Evolutionary conservation across 192 early-diverging fungal genomes (phyloP), one percentile per base, ranked within the genome.

Genomic region (Phycomyces blakesleeanus): DNA sequence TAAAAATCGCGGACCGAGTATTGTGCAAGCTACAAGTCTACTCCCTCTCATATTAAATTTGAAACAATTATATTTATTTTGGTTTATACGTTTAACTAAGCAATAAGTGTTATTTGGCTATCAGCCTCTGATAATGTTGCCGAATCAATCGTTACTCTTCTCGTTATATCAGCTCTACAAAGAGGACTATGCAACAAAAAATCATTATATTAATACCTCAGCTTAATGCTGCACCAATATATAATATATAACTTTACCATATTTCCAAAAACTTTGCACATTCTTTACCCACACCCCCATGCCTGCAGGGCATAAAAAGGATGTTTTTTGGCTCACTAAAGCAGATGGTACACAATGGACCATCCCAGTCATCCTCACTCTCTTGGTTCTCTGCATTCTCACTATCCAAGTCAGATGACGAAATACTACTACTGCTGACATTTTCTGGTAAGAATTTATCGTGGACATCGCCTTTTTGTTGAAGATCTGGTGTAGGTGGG

Each of bases 311-410:
- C 55, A 67, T 55, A 2, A 73, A 37, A 4, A 63, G 47, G 7
- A 59, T 59, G 39, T 67, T 50, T 5, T 73, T 66, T 0, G 71
- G 71, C 37, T 73, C 71, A 14, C 60, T 58, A 61, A 67, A 73
- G 21, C 71, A 73, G 26, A 73, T 67, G 10, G 71, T 67, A 62
- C 71, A 73, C 9, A 67, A 54, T 6, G 53, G 60, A 16, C 60
- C 67, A 41, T 69, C 67, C 60, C 60, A 61, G 24, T 69, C 67
- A 40, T 61, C 59, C 3, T 50, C 64, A 7, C 47, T 41, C 11
- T 51, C 56, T 2, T 67, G 57, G n/a, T 41, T 50, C 7, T 53
- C 9, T 29, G 10, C 10, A 27, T 49, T 41, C 6, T 11, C 18
- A 11, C 22, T 41, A 27, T 63, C 52, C 0, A 47, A 51, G 14